A percentile compares a stretch with the other conserved stretches of the same genome.
phyloP scores from a whole-genome alignment of 805 yeast species.

The Starmerella apicola region DNA sequence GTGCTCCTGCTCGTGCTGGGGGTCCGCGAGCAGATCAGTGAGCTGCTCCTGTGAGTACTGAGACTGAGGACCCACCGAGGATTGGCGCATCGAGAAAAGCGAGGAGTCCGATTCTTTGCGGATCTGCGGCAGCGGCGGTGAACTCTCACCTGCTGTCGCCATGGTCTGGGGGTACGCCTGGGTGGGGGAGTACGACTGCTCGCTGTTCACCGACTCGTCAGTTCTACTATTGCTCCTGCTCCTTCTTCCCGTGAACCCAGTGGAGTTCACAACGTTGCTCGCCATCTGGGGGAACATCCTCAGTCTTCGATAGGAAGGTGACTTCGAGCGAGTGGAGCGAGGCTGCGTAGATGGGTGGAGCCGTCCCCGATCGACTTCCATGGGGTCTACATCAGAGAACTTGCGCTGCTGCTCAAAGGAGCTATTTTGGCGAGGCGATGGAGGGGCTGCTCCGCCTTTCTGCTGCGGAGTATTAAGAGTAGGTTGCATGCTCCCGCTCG shows the following conservation, averaged over 20 bases:
- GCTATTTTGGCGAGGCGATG: not conserved
- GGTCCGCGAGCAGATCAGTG: too few relatives aligned
- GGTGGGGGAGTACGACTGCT: not conserved
- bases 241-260: not conserved
- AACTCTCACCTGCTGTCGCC: too few relatives aligned
- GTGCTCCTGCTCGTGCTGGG: too few relatives aligned
- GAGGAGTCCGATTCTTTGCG: too few relatives aligned
- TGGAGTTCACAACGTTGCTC: not conserved
- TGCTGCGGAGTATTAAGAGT: not conserved
- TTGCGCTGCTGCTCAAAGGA: not conserved
- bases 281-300: slow-evolving; percentile 1
- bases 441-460: not conserved
- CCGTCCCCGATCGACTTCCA: not conserved
- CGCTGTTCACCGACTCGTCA: not conserved
- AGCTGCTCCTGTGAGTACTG: too few relatives aligned
- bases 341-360: not conserved
- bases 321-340: not conserved
- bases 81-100: too few relatives aligned
- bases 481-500: too few relatives aligned
- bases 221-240: not conserved
- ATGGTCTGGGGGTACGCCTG: not conserved
- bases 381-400: not conserved
- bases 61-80: too few relatives aligned
- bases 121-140: too few relatives aligned
- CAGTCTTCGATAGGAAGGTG: slow-evolving; percentile 1